Conservation (phyloP, 495 filamentous ascomycete genomes). For the Oidiodendron maius region DNA sequence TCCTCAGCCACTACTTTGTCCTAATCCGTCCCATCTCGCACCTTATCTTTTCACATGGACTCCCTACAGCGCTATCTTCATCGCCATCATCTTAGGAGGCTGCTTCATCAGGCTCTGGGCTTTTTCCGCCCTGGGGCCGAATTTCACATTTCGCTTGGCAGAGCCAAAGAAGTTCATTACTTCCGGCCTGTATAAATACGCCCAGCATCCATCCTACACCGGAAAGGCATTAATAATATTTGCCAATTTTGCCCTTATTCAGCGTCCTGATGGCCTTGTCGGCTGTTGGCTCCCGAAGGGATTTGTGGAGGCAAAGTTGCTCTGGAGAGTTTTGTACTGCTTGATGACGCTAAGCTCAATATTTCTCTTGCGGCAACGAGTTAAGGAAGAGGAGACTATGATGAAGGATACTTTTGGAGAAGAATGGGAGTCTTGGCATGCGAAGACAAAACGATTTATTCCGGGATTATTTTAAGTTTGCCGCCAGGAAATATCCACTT, state of each 20-base stretch:
- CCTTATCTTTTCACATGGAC: constrained; percentile 9
- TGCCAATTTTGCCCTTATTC: constrained; percentile 3
- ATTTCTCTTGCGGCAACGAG: too few species aligned
- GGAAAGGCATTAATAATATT: constrained; percentile 15
- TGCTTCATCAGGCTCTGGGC: constrained; percentile 1
- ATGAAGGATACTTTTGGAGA: constrained; percentile 14
- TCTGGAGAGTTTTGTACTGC: constrained; percentile 3
- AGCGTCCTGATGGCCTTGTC: constrained; percentile 1
- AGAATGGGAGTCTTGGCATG: constrained; percentile 16
- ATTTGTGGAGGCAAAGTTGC: not conserved
- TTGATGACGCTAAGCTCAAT: too few species aligned
- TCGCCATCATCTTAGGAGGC: constrained; percentile 1
- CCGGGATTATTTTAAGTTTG: constrained; percentile 20
- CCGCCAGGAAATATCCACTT: too few species aligned
- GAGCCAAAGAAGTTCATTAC: constrained; percentile 36
- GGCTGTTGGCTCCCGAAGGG: constrained; percentile 10
- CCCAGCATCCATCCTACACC: constrained; percentile 47
- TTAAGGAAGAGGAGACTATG: constrained; percentile 16
- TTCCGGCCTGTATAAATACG: constrained; percentile 34
- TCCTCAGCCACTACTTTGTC: constrained; percentile 7
- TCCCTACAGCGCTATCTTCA: not conserved
- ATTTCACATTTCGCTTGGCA: constrained; percentile 42
- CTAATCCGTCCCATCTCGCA: constrained; percentile 2
- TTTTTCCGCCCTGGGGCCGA: constrained; percentile 28
- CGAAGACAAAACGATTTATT: constrained; percentile 14